Conservation (phyloP, 2,329 filamentous ascomycete genomes). For the Aspergillus flavus region DNA sequence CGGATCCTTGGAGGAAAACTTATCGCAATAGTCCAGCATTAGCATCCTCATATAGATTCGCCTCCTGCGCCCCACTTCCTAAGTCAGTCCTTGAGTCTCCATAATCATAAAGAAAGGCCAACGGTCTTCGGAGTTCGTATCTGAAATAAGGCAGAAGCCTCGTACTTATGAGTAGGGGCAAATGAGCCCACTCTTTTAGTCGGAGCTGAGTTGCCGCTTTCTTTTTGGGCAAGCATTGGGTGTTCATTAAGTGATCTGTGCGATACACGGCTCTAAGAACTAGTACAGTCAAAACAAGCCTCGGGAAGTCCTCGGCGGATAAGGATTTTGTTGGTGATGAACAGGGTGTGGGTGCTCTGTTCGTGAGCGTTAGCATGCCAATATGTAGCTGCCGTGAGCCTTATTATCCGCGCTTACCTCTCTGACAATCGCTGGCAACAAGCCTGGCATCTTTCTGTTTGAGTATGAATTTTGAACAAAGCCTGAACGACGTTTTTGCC, state of each 20-base stretch:
- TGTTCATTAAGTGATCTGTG: neutral
- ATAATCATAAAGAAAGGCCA: constrained; percentile 1
- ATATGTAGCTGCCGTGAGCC: no score
- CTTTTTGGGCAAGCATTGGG: neutral
- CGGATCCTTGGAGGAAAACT: neutral
- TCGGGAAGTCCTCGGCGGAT: neutral
- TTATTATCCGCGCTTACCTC: neutral
- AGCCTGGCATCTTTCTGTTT: neutral
- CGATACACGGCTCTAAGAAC: neutral
- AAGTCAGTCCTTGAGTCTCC: neutral
- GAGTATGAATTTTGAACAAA: neutral
- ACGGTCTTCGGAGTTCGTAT: neutral
- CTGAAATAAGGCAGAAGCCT: neutral
- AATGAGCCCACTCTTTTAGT: neutral
- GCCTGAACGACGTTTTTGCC: neutral
- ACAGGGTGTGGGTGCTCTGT: neutral
- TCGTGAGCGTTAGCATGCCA: neutral
- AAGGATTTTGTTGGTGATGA: neutral
- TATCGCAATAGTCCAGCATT: constrained; percentile 1
- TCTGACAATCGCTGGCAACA: neutral
- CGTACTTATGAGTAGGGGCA: neutral
- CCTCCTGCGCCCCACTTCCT: neutral
- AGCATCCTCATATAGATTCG: constrained; percentile 3
- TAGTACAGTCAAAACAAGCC: neutral
- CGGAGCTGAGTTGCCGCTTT: neutral